These are phyloP conservation scores for Picochlorum sp. DNA, from an alignment of 139 green algal genomes.

Conservation along the genomic window DNA sequence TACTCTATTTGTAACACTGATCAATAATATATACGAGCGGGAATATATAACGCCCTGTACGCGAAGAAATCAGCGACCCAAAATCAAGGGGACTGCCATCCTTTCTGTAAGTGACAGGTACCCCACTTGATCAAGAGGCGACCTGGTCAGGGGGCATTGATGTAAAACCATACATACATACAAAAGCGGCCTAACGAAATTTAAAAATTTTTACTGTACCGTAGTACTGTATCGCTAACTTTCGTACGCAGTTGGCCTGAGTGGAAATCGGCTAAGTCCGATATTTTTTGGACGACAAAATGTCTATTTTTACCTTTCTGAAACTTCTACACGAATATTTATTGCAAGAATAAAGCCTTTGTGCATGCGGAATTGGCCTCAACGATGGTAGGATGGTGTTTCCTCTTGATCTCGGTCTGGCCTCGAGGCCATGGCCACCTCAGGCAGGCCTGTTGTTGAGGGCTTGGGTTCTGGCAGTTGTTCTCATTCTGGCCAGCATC, in stretches of 20 bases:
- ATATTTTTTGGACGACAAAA: slow-evolving; percentile 3
- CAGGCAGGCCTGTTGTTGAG: neutral
- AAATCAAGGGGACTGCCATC: too few relatives aligned
- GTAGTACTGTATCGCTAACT: neutral
- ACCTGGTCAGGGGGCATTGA: too few relatives aligned
- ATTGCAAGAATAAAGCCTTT: neutral
- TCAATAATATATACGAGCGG: too few relatives aligned
- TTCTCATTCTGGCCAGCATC: neutral
- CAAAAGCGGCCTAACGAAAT: too few relatives aligned
- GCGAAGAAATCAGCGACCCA: too few relatives aligned
- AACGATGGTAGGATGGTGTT: neutral
- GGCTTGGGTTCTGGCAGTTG: neutral
- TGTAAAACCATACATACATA: too few relatives aligned
- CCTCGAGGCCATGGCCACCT: neutral
- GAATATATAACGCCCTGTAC: too few relatives aligned
- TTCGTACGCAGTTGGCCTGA: neutral
- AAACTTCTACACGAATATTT: neutral
- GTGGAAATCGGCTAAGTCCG: slow-evolving; percentile 3
- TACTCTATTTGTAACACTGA: too few relatives aligned
- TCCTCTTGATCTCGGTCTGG: neutral
- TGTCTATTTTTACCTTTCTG: neutral
- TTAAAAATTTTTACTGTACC: too few relatives aligned
- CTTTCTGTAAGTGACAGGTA: too few relatives aligned
- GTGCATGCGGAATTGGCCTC: neutral
- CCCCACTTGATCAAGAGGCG: too few relatives aligned